Base-by-base conservation (phyloP, 495 filamentous ascomycete species). In the Endocarpon pusillum region DNA sequence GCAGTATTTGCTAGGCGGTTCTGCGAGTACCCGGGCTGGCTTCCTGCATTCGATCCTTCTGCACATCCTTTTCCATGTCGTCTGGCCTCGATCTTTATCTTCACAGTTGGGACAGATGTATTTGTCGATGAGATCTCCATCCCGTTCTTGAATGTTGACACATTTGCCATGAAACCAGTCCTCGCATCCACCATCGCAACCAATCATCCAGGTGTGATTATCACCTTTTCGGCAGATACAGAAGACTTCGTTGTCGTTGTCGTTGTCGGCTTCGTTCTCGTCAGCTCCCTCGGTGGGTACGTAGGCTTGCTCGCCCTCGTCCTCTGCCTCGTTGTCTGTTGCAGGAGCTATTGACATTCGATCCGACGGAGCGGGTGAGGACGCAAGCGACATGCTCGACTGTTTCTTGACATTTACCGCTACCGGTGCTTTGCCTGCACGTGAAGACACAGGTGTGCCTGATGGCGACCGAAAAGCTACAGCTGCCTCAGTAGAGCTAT, bases 181-280 rank as follows among this genome's bases (percentile, higher is more conserved):
- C 19, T 80, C 70, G 39, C 77, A 82, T 4, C 58, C 67, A 10
- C 73, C 74, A 44, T 82, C 75, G 40, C 77, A 82, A 3, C 55
- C 72, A 42, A 82, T 77, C 77, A 82, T 82, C 69, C 74, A 78
- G 8, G 65, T 74, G 42, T 79, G 75, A 40, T 79, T 75, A 43
- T 82, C 77, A 11, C 71, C 71, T 37, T 64, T 65, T 30, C 75
- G 67, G 41, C 77, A 82, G 35, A 80, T 73, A 53, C 77, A 82
- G 48, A 73, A 81, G 10, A 75, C 21, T 23, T 62, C 58, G 21
- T 60, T 58, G 31, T 62, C 61, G 34, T 69, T 61, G 20, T 56
- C 58, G 16, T 59, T 57, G 12, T 39, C 46, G 20, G 48, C 48
- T 3, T 52, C 58, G 24, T 53, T 58, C 0, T 57, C 54, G 3